Conservation (phyloP, 495 filamentous ascomycete genomes). For the Aspergillus cavernicola region DNA sequence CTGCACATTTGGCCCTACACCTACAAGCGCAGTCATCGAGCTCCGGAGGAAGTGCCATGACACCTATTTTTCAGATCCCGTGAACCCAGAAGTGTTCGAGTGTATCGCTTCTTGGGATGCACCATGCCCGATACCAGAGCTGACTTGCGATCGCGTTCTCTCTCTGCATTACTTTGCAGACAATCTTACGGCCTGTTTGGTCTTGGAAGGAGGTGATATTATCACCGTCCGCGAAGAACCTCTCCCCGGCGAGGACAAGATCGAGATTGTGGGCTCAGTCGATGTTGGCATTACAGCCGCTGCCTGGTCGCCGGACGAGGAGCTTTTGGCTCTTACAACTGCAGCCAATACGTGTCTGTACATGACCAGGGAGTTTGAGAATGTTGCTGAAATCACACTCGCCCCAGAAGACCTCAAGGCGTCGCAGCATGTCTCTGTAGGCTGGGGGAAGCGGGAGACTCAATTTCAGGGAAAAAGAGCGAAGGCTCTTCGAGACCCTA, state of each 20-base stretch:
- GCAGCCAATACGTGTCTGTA: constrained; percentile 75
- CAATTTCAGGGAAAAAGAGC: constrained; percentile 95
- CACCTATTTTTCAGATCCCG: constrained; percentile 31
- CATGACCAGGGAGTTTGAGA: constrained; percentile 90
- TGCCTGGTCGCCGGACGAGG: constrained; percentile 93
- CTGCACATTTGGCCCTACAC: constrained; percentile 70
- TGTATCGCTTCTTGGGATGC: constrained; percentile 85
- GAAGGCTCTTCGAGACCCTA: constrained; percentile 86
- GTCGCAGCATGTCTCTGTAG: constrained; percentile 94
- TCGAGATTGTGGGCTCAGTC: constrained; percentile 92
- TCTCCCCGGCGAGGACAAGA: constrained; percentile 62
- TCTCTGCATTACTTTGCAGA: constrained; percentile 83
- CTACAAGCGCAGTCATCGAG: constrained; percentile 59
- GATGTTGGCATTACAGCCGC: constrained; percentile 87
- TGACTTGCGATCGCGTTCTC: constrained; percentile 66
- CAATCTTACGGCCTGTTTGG: constrained; percentile 67
- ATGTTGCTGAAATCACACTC: constrained; percentile 67
- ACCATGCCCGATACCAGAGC: constrained; percentile 63
- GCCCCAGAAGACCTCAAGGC: constrained; percentile 72
- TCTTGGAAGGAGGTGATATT: constrained; percentile 90
- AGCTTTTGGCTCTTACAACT: constrained; percentile 79
- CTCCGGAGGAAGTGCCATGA: constrained; percentile 48
- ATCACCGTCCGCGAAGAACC: constrained; percentile 76
- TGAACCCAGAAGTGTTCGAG: constrained; percentile 38
- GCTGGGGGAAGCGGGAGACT: constrained; percentile 97